These are phyloP conservation scores for Paramyrothecium roridum DNA, from an alignment of 2,329 filamentous ascomycete genomes.

Conservation along the genomic window DNA sequence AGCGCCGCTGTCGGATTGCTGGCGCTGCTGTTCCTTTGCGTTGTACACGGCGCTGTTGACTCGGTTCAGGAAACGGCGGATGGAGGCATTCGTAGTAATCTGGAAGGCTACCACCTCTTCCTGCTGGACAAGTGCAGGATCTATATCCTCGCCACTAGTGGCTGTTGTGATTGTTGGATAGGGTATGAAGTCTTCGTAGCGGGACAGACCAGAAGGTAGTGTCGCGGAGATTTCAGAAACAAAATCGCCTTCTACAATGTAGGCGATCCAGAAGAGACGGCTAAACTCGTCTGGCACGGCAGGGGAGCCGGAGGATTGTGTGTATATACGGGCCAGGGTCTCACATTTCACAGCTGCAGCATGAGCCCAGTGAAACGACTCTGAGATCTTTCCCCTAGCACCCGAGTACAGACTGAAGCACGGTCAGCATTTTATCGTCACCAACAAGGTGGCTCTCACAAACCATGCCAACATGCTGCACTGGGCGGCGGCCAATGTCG, in stretches of 20 bases:
- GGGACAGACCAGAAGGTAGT: constrained; percentile 22
- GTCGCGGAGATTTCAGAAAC: constrained; percentile 22
- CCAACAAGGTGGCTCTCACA: background rate
- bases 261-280: constrained; percentile 23
- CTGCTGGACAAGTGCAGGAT: background rate
- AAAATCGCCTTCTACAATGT: constrained; percentile 26
- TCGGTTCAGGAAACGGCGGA: constrained; percentile 23
- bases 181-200: constrained; percentile 22
- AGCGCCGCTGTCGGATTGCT: constrained; percentile 5
- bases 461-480: constrained; percentile 24
- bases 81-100: constrained; percentile 25
- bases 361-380: constrained; percentile 21
- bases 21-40: constrained; percentile 18
- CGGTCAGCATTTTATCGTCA: background rate
- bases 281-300: constrained; percentile 16
- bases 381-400: constrained; percentile 15
- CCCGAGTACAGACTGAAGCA: constrained; percentile 18
- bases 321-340: constrained; percentile 12
- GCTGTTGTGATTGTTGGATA: constrained; percentile 11
- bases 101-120: constrained; percentile 25
- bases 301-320: background rate
- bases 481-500: constrained; percentile 18
- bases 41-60: constrained; percentile 25
- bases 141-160: background rate
- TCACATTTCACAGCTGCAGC: constrained; percentile 22